Evolutionary conservation across 2,329 filamentous ascomycete genomes (phyloP), one percentile per base, ranked within the genome.

Genomic region (Colletotrichum musicola): DNA sequence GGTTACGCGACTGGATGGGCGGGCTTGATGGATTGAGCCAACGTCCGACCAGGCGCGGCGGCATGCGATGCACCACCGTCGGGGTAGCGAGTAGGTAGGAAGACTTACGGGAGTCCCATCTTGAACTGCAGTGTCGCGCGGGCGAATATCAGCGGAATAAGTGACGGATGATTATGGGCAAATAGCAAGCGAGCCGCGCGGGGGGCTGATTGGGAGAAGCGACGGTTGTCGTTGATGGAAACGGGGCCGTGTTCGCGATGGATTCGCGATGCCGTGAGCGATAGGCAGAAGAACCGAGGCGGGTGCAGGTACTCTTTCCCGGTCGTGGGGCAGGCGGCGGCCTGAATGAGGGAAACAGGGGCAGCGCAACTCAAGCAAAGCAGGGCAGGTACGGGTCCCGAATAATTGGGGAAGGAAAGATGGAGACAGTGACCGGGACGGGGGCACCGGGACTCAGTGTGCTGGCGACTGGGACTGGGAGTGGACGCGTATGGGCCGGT

Each of bases 91-190:
- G 18, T 18, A 62, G 55, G 20, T 60, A 42, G 44, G 27, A 50
- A 42, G 56, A 82, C 83, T 83, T 81, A 85, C 83, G 82, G 83
- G 58, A 84, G 82, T 74, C 83, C 83, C 83, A 85, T 85, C 58
- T 51, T 74, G 73, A 67, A 18, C 12, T n/a, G 14, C 13, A 18
- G 14, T 62, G 44, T 44, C 25, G 62, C 55, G 56, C 62, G 49
- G 38, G 12, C 10, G 38, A 27, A 27, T 38, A 27, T 38, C 20
- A 44, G 38, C 27, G 30, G 30, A 2, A 35, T 35, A 35, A n/a
- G 30, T 51, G 22, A 27, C n/a, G 38, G 35, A 10, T 22, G 49
- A 14, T 16, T 25, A 14, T 35, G 18, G 38, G 40, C 9, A 51
- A 12, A 10, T 9, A 30, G 5, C 7, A 22, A 13, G 55, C 7